phyloP scores from a whole-genome alignment of 2,329 filamentous ascomycete species.

The Didymella pinodella region DNA sequence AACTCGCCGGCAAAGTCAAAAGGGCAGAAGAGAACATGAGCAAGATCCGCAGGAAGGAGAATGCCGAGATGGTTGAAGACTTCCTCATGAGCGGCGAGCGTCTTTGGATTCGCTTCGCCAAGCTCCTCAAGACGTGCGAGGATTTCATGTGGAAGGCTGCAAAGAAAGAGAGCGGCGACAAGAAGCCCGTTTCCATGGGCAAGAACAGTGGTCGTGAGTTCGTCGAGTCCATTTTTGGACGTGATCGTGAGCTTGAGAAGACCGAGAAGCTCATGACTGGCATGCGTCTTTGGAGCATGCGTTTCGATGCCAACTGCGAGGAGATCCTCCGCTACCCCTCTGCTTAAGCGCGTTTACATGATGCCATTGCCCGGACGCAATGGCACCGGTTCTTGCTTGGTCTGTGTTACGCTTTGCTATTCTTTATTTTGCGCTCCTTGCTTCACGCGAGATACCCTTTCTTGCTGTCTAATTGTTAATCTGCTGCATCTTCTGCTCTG shows the following conservation, averaged over 20 bases:
- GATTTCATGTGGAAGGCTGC: constrained; percentile 92
- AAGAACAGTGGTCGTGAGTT: constrained; percentile 95
- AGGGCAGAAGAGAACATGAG: constrained; percentile 80
- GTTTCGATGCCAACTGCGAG: constrained; percentile 95
- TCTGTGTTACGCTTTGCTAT: constrained; percentile 18
- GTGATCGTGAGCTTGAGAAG: constrained; percentile 85
- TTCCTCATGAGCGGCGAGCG: constrained; percentile 90
- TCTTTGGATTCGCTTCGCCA: constrained; percentile 83
- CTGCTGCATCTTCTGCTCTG: constrained; percentile 42
- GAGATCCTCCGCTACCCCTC: constrained; percentile 73
- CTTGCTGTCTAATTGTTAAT: constrained; percentile 49
- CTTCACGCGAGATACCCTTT: constrained; percentile 53
- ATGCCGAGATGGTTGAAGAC: constrained; percentile 82
- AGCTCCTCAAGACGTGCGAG: constrained; percentile 89
- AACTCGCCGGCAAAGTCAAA: constrained; percentile 93
- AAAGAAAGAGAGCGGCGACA: constrained; percentile 69
- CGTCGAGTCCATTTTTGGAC: constrained; percentile 93
- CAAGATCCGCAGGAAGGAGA: constrained; percentile 75
- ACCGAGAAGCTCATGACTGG: constrained; percentile 93
- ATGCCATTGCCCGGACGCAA: constrained; percentile 31
- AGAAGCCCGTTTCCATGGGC: constrained; percentile 74
- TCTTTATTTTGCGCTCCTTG: constrained; percentile 37
- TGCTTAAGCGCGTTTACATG: constrained; percentile 39
- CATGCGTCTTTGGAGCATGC: constrained; percentile 86
- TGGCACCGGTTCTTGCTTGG: constrained; percentile 40